phyloP scores from a whole-genome alignment of 1,139 yeast genomes.

The Kurtzmaniella natalensis region DNA sequence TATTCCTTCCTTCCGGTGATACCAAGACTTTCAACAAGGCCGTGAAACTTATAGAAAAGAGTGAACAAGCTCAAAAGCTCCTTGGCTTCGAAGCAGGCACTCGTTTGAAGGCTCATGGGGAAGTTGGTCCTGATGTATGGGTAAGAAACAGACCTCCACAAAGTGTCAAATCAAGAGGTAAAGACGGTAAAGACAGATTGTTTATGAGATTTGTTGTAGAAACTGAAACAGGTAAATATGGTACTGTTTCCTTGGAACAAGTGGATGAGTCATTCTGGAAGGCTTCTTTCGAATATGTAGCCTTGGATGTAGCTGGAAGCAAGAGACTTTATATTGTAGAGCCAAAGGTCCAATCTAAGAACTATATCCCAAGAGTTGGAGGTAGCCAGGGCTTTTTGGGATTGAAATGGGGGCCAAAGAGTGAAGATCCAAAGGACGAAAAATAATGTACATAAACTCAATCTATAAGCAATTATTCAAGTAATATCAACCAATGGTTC shows the following conservation, averaged over 20 bases:
- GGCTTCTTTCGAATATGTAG: conserved; percentile 70
- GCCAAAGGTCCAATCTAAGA: conserved; percentile 45
- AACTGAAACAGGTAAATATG: conserved; percentile 49
- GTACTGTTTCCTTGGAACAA: conserved; percentile 76
- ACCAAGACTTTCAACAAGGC: conserved; percentile 87
- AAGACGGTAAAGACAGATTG: conserved; percentile 74
- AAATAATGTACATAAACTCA: too few species aligned
- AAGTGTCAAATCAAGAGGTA: conserved; percentile 50
- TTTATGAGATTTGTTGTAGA: conserved; percentile 86
- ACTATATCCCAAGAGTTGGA: conserved; percentile 28
- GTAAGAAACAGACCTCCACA: conserved; percentile 82
- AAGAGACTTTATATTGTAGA: conserved; percentile 68
- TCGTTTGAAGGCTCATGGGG: conserved; percentile 82
- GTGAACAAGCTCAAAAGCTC: conserved; percentile 53
- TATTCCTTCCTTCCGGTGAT: conserved; percentile 86
- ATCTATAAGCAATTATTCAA: too few species aligned
- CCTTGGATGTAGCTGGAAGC: conserved; percentile 71
- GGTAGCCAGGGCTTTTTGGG: conserved; percentile 64
- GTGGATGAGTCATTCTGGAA: conserved; percentile 60
- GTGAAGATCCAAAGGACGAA: conserved; percentile 32
- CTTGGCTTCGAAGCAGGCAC: conserved; percentile 52
- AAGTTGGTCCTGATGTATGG: conserved; percentile 69
- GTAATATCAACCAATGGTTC: too few species aligned
- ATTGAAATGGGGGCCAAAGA: conserved; percentile 80
- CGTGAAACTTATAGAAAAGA: conserved; percentile 68